phyloP scores from a whole-genome alignment of 768 basidiomycete species.

The Russula ochroleuca region DNA sequence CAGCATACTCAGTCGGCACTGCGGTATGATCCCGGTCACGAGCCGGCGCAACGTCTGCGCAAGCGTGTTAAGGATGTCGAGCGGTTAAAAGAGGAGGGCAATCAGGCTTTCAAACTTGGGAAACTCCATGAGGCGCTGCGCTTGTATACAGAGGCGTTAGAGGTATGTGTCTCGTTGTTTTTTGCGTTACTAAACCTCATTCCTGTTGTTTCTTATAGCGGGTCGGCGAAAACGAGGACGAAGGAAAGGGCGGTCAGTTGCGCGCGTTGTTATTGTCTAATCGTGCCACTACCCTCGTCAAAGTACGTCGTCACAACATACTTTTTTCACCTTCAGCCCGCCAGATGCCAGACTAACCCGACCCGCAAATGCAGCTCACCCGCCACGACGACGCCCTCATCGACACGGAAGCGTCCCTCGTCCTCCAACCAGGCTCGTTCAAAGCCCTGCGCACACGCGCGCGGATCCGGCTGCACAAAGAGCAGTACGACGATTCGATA shows the following conservation, averaged over 20 bases:
- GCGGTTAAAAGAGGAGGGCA: constrained; percentile 80
- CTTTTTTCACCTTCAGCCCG: constrained; percentile 16
- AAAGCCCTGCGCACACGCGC: constrained; percentile 87
- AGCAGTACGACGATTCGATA: constrained; percentile 67
- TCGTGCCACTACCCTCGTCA: constrained; percentile 74
- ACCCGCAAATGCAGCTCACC: constrained; percentile 45
- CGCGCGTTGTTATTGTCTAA: constrained; percentile 79
- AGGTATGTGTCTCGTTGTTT: constrained; percentile 40
- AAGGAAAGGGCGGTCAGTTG: constrained; percentile 76
- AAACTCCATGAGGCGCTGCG: constrained; percentile 57
- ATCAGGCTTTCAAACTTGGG: constrained; percentile 63
- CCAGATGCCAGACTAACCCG: neutral
- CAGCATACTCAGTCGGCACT: constrained; percentile 70
- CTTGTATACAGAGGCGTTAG: constrained; percentile 69
- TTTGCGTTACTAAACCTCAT: too few relatives aligned
- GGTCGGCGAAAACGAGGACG: constrained; percentile 62
- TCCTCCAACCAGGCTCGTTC: constrained; percentile 60
- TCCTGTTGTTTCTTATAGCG: constrained; percentile 39
- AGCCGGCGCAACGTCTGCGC: constrained; percentile 62
- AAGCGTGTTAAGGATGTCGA: constrained; percentile 83
- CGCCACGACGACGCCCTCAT: constrained; percentile 61
- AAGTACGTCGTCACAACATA: constrained; percentile 41
- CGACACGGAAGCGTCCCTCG: constrained; percentile 67
- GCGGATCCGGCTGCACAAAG: constrained; percentile 68
- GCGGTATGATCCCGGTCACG: constrained; percentile 72